These are phyloP conservation scores for Bipolaris gigantea DNA, from an alignment of 2,329 filamentous ascomycete genomes.

Conservation along the genomic window DNA sequence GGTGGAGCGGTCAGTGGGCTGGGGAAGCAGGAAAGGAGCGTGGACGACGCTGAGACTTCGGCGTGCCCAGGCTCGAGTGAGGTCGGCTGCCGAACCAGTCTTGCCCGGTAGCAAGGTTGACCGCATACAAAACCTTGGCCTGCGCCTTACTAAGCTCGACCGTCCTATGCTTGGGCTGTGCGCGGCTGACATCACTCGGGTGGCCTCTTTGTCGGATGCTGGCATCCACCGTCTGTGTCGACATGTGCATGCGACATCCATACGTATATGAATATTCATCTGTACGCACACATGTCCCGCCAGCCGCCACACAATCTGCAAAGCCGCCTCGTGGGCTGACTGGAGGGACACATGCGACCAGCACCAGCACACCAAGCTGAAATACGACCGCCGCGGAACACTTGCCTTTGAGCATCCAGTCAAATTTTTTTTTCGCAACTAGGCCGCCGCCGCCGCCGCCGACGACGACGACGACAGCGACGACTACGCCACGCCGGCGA, in stretches of 20 bases:
- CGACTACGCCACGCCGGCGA: conserved; percentile 25
- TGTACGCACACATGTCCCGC: too few relatives aligned
- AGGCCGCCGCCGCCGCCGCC: conserved; percentile 5
- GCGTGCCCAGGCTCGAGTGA: conserved; percentile 32
- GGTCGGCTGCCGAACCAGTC: conserved; percentile 25
- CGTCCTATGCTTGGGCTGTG: conserved; percentile 5
- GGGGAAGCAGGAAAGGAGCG: conserved; percentile 23
- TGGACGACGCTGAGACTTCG: conserved; percentile 31
- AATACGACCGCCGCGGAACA: too few relatives aligned
- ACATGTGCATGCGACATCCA: too few relatives aligned
- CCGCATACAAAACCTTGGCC: conserved; percentile 18
- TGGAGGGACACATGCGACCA: too few relatives aligned
- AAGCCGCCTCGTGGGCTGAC: too few relatives aligned
- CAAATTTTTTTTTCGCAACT: conserved; percentile 18
- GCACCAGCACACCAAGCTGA: too few relatives aligned
- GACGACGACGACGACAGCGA: too few relatives aligned
- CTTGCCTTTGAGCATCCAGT: not conserved
- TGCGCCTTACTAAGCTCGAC: conserved; percentile 18
- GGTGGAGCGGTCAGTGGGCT: conserved; percentile 21
- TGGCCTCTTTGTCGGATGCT: not conserved
- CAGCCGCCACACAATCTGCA: too few relatives aligned
- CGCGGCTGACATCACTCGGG: not conserved
- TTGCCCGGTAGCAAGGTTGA: conserved; percentile 27
- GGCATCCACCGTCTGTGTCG: too few relatives aligned
- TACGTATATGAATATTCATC: too few relatives aligned